phyloP scores from a whole-genome alignment of 2,329 filamentous ascomycete species.

The Chalara sp. region DNA sequence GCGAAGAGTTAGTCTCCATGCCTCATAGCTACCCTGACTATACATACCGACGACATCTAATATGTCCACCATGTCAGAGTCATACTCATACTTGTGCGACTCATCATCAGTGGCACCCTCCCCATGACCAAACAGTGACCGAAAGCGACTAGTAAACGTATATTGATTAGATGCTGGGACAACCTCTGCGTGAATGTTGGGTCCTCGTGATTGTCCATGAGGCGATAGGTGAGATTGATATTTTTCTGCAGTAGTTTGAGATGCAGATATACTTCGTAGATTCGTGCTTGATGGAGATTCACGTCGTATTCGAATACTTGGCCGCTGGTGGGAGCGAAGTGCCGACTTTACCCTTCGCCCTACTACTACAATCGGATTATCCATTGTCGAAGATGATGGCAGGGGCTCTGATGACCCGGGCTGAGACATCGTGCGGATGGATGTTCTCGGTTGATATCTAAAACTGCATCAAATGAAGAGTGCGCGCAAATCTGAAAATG shows the following conservation, averaged over 20 bases:
- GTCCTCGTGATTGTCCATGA: neutral
- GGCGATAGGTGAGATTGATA: too few relatives aligned
- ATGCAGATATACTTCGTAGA: neutral
- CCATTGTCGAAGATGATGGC: neutral
- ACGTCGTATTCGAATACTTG: conserved; percentile 20
- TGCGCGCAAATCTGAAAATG: too few relatives aligned
- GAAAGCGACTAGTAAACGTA: conserved; percentile 11
- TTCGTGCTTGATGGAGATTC: conserved; percentile 8
- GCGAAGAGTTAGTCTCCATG: conserved; percentile 18
- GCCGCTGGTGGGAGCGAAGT: conserved; percentile 14
- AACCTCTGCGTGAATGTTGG: neutral
- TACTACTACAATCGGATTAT: conserved; percentile 17
- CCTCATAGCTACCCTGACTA: neutral
- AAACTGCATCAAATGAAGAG: too few relatives aligned
- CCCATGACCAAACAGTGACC: conserved; percentile 9
- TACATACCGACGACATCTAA: conserved; percentile 59
- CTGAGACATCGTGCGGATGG: too few relatives aligned
- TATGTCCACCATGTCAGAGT: conserved; percentile 57
- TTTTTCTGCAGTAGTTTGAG: conserved; percentile 8
- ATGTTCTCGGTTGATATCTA: too few relatives aligned
- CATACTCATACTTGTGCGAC: conserved; percentile 42
- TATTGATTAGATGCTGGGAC: conserved; percentile 6
- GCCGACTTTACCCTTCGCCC: conserved; percentile 20
- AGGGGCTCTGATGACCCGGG: neutral
- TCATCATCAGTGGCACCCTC: conserved; percentile 6